Evolutionary conservation across 495 filamentous ascomycete species (phyloP).

Genomic region (Clavariopsis aquatica): DNA sequence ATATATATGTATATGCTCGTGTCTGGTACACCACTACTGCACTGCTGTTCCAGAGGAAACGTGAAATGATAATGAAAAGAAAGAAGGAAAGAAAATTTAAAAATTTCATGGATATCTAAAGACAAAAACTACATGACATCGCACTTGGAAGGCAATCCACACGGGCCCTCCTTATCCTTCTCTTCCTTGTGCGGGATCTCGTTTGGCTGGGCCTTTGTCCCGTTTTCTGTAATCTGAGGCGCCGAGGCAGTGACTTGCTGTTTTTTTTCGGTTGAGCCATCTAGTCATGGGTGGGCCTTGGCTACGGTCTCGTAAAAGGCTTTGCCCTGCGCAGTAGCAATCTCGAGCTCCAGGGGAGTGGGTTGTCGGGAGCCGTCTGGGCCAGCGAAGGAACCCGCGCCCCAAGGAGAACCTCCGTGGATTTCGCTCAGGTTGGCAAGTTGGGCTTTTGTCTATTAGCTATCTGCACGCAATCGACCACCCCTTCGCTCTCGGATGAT

Average conservation of each 20-base stretch:
- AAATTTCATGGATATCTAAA: not conserved
- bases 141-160: constrained; percentile 71
- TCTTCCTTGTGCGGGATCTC: constrained; percentile 32
- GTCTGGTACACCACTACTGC: too few relatives aligned
- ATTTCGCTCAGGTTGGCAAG: constrained; percentile 72
- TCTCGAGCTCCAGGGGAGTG: constrained; percentile 65
- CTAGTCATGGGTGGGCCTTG: constrained; percentile 82
- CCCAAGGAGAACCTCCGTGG: constrained; percentile 87
- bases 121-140: constrained; percentile 51
- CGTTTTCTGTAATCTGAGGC: constrained; percentile 14
- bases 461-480: not conserved
- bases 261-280: constrained; percentile 53
- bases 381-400: constrained; percentile 86
- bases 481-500: too few relatives aligned
- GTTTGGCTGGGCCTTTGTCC: constrained; percentile 9
- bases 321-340: constrained; percentile 82
- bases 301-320: constrained; percentile 78
- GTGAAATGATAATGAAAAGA: too few relatives aligned
- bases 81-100: too few relatives aligned
- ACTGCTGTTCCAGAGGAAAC: too few relatives aligned
- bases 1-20: too few relatives aligned
- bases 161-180: constrained; percentile 58
- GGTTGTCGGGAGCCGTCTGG: constrained; percentile 82
- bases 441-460: constrained; percentile 33
- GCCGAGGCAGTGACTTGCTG: constrained; percentile 2